These are phyloP conservation scores for Phylloporus sp. DNA, from an alignment of 768 basidiomycete genomes.

Conservation along the genomic window DNA sequence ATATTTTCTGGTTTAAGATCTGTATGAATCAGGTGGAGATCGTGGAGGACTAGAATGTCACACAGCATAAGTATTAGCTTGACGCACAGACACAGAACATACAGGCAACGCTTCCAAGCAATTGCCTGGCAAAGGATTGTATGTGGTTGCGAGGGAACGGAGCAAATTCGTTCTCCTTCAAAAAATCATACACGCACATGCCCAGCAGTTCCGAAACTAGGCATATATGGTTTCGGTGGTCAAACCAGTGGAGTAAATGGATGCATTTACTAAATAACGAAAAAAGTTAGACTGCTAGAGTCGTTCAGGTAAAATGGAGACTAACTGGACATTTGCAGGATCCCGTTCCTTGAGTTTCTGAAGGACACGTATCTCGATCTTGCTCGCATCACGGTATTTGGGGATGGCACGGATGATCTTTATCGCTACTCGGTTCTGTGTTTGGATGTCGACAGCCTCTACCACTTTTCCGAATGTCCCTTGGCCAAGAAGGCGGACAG, in stretches of 20 bases:
- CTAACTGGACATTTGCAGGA: constrained; percentile 84
- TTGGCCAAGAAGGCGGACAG: constrained; percentile 86
- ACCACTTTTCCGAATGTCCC: constrained; percentile 99
- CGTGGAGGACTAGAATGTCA: constrained; percentile 71
- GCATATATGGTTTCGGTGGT: constrained; percentile 97
- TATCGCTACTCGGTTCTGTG: constrained; percentile 81
- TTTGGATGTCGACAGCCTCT: constrained; percentile 80
- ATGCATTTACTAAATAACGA: constrained; percentile 82
- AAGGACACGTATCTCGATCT: constrained; percentile 95
- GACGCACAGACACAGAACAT: constrained; percentile 33
- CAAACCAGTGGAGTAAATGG: constrained; percentile 90
- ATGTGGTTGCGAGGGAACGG: constrained; percentile 97
- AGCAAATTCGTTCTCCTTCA: constrained; percentile 96
- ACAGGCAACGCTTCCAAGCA: constrained; percentile 94
- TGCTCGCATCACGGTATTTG: constrained; percentile 98
- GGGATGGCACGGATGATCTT: constrained; percentile 99
- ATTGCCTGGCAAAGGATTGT: constrained; percentile 89
- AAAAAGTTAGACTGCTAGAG: constrained; percentile 14
- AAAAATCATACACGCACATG: constrained; percentile 97
- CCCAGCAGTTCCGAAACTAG: constrained; percentile 93
- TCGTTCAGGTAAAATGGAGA: constrained; percentile 20
- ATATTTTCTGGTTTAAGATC: constrained; percentile 99
- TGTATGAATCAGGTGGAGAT: constrained; percentile 89
- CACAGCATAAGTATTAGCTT: background rate
- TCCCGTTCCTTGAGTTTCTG: constrained; percentile 88